Conservation (phyloP, 1,139 yeast genomes). For the Candida freyschussii region DNA sequence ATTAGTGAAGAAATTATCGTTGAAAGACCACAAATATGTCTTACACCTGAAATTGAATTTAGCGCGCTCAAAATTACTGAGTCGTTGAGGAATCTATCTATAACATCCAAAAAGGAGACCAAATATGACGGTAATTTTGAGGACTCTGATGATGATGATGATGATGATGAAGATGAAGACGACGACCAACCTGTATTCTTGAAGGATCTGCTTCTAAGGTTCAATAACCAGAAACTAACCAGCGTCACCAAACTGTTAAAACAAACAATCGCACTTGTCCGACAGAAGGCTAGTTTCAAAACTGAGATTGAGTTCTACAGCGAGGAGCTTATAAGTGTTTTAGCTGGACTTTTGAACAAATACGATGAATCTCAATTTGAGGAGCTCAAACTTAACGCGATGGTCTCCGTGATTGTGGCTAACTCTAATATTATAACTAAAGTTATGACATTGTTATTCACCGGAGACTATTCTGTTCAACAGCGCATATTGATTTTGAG, state of each 20-base stretch:
- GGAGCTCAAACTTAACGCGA: slow-evolving; percentile 46
- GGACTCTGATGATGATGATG: slow-evolving; percentile 12
- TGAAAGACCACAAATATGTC: slow-evolving; percentile 11
- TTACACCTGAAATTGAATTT: slow-evolving; percentile 22
- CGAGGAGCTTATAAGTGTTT: slow-evolving; percentile 38
- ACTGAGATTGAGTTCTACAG: slow-evolving; percentile 39
- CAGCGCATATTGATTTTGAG: slow-evolving; percentile 56
- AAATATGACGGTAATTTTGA: slow-evolving; percentile 12
- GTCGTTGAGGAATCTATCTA: slow-evolving; percentile 12
- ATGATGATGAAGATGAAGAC: slow-evolving; percentile 10
- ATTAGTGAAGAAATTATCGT: slow-evolving; percentile 26
- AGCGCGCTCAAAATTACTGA: slow-evolving; percentile 11
- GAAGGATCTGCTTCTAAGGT: slow-evolving; percentile 31
- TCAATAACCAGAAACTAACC: slow-evolving; percentile 17
- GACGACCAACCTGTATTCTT: slow-evolving; percentile 29
- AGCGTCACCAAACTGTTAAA: slow-evolving; percentile 24
- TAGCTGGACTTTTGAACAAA: slow-evolving; percentile 43
- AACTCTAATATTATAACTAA: slow-evolving; percentile 38
- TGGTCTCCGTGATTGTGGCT: slow-evolving; percentile 51
- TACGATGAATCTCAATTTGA: slow-evolving; percentile 53
- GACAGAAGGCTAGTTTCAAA: slow-evolving; percentile 32
- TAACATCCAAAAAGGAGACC: slow-evolving; percentile 14
- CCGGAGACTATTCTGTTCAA: slow-evolving; percentile 66
- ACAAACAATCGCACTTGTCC: slow-evolving; percentile 29
- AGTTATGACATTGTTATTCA: slow-evolving; percentile 41